Base-by-base conservation (phyloP, 2,329 filamentous ascomycete genomes). In the Fusarium sp. region DNA sequence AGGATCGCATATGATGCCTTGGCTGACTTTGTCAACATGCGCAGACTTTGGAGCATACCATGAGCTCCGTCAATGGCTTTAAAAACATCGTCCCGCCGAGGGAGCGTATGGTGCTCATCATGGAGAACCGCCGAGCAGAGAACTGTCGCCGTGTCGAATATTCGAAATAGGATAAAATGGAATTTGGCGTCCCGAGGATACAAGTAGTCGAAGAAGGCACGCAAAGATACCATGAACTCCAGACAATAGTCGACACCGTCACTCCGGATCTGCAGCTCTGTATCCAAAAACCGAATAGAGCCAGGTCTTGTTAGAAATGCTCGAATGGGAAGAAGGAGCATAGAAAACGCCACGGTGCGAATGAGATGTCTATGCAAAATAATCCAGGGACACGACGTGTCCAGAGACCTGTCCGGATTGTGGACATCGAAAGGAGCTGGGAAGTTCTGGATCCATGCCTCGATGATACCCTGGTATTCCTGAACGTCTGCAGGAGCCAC, bases 121-220 rank as follows among this genome's bases (percentile, higher is more conserved):
- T 85, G 82, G 5, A 83, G 75, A 7, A 85, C 72, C 3, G 81
- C 79, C 0, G 82, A 84, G 71, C 80, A 84, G 5, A 84, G 68
- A 15, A 82, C 73, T 1, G 82, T 80, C 1, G 81, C 77, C 0
- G 80, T 82, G 58, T 85, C 81, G 42, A 85, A 85, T 29, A 83
- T 78, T 39, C 76, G 74, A 53, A 84, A 85, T 0, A 81, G 72
- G 6, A 81, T 77, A 47, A 81, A 77, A 60, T 83, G 80, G 38
- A 82, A 83, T 32, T 80, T 82, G 6, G 78, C 76, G 40, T 83
- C 80, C 11, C 78, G 71, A 0, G 80, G 80, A 43, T 77, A 80
- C 8, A 79, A 73, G 32, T 79, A 74, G 15, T 80, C 71, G 47
- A 83, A 81, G 9, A 83, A 75, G 12, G 69, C 64, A 22, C 75